Conservation (phyloP, 1,284 basidiomycete species). For the Veloboletus limbatus region DNA sequence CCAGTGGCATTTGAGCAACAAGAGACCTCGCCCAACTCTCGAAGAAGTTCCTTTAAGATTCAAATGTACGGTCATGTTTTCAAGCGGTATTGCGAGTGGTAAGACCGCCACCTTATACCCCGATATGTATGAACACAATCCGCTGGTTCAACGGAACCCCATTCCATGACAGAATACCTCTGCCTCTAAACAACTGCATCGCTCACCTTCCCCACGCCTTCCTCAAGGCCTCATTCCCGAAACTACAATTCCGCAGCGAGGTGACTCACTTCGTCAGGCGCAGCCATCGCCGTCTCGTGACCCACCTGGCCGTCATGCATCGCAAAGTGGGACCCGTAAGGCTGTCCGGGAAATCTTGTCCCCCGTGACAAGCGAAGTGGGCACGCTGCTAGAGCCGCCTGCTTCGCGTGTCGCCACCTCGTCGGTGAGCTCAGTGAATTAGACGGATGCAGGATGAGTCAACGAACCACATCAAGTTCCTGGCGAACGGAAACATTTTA, state of each 20-base stretch:
- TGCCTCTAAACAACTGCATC: no score
- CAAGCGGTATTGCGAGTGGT: no score
- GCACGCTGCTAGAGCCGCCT: constrained; percentile 6
- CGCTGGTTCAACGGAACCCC: no score
- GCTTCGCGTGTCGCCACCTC: constrained; percentile 8
- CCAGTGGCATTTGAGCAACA: background rate
- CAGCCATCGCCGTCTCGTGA: no score
- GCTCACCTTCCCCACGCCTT: no score
- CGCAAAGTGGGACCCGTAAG: constrained; percentile 21
- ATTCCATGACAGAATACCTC: no score
- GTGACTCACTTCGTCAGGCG: constrained; percentile 35
- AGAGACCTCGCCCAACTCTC: background rate
- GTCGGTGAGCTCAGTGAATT: constrained; percentile 11
- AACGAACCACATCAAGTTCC: constrained; percentile 13
- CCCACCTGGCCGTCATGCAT: constrained; percentile 19
- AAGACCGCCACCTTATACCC: no score
- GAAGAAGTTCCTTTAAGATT: no score
- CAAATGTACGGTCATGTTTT: no score
- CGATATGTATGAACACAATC: no score
- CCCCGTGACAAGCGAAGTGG: constrained; percentile 24
- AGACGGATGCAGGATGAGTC: constrained; percentile 9
- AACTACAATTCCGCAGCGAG: constrained; percentile 37
- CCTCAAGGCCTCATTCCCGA: no score
- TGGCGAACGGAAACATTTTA: constrained; percentile 3
- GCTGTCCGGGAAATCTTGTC: constrained; percentile 7